A percentile compares a stretch with the other conserved stretches of the same genome.
phyloP scores from a whole-genome alignment of 768 basidiomycete genomes.

The Tulasnella sp. region DNA sequence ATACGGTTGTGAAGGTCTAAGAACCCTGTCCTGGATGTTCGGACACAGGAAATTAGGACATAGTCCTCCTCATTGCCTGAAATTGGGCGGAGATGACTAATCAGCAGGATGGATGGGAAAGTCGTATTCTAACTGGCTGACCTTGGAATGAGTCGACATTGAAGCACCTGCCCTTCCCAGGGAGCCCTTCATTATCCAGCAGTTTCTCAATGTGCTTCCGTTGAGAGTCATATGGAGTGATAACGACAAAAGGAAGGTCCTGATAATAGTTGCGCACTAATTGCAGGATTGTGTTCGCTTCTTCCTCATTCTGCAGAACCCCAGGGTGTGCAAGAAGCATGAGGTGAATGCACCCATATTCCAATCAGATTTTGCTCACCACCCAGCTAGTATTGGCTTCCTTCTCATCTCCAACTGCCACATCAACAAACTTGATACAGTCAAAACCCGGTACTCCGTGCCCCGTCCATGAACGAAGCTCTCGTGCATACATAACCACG shows the following conservation, averaged over 20 bases:
- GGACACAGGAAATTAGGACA: conserved; percentile 68
- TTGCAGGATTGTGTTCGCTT: conserved; percentile 54
- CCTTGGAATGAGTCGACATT: conserved; percentile 82
- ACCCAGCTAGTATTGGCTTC: conserved; percentile 46
- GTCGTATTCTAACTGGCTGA: conserved; percentile 36
- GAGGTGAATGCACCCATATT: too few species aligned
- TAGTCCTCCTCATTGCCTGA: conserved; percentile 80
- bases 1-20: conserved; percentile 60
- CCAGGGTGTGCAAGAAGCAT: not conserved
- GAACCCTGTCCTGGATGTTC: conserved; percentile 61
- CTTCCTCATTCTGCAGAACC: conserved; percentile 35
- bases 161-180: conserved; percentile 59
- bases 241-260: conserved; percentile 54
- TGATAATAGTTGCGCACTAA: conserved; percentile 57
- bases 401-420: conserved; percentile 42
- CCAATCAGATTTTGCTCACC: conserved; percentile 37
- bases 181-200: conserved; percentile 50
- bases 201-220: conserved; percentile 54
- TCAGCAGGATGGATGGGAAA: conserved; percentile 15
- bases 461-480: conserved; percentile 53
- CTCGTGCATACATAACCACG: conserved; percentile 55
- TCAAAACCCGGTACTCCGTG: conserved; percentile 41
- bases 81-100: not conserved
- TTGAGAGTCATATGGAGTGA: conserved; percentile 81
- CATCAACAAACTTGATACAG: conserved; percentile 66